Base-by-base conservation (phyloP, 176 grass and related monocot genomes). In the Aechmea fasciata region DNA sequence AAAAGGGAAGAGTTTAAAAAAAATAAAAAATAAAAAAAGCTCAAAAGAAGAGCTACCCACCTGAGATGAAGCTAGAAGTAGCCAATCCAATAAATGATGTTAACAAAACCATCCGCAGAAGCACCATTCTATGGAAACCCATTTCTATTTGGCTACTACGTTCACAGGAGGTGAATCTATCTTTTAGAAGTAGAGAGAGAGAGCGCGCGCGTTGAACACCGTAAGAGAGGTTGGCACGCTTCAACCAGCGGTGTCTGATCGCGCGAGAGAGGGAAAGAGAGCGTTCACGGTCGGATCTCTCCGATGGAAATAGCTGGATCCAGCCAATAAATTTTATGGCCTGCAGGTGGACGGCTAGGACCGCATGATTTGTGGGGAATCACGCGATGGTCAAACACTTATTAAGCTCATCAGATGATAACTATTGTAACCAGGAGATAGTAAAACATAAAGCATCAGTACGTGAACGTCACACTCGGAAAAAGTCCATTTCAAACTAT, bases 41-140 rank as follows among this genome's bases (percentile, higher is more conserved):
- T 47, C 2, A 26, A 26, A 23, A 55, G 11, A 9, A 71, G 26
- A 66, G 28, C 6, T 51, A 80, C 62, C 3, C 71, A 93, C 90
- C 77, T 41, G 86, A 82, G 71, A 93, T 79, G 80, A 86, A 84
- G 65, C 80, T 71, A 47, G 79, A 75, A 9, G 80, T 80, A 5
- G 83, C 68, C 22, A 86, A 72, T n/a, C 70, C 70, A 51, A 70
- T 47, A 25, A 68, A 62, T 13, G 71, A 48, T 54, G 74, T 59
- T 67, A 93, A 50, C 49, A 83, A 59, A 65, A 79, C 63, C 11
- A 67, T 80, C 20, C 67, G 22, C 20, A 88, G 48, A 64, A 68
- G 68, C 29, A 84, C 3, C 69, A 49, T 63, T 51, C 73, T 51
- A 67, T 66, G 57, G 15, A 57, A 77, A 79, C 57, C 74, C 86